Percentiles rank a stretch among this genome's conserved stretches.
Evolutionary conservation across 345 rosid genomes (phyloP).

Genomic region (Schrenkiella parvula): DNA sequence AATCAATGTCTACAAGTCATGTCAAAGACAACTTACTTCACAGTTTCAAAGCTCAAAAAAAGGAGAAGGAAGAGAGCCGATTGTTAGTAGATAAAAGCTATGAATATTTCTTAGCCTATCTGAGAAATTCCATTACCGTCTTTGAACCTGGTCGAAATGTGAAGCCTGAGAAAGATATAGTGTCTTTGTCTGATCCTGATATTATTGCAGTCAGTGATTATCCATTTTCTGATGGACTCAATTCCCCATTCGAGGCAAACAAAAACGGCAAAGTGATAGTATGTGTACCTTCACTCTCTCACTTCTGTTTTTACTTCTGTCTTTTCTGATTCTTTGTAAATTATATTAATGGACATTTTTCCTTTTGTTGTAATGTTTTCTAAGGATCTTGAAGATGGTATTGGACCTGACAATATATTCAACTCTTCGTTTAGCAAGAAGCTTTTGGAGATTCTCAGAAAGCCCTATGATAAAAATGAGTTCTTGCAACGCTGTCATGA

Average conservation of each 20-base stretch:
- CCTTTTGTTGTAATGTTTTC: neutral
- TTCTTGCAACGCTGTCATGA: conserved; percentile 23
- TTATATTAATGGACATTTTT: neutral
- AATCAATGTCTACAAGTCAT: conserved; percentile 12
- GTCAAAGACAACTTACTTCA: conserved; percentile 7
- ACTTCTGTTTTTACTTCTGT: neutral
- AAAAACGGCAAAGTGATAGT: conserved; percentile 28
- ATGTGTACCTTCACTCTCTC: conserved; percentile 15
- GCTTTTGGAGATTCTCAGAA: conserved; percentile 43
- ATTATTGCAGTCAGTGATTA: conserved; percentile 37
- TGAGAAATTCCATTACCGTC: conserved; percentile 12
- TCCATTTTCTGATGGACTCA: conserved; percentile 32
- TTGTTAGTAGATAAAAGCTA: conserved; percentile 32
- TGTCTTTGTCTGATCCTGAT: conserved; percentile 46
- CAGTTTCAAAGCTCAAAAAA: neutral
- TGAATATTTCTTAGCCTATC: conserved; percentile 2
- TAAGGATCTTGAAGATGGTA: conserved; percentile 33
- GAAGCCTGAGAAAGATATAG: conserved; percentile 28
- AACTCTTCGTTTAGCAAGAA: conserved; percentile 43
- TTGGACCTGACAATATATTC: conserved; percentile 4
- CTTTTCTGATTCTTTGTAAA: neutral
- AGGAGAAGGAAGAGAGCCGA: conserved; percentile 5
- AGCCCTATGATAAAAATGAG: conserved; percentile 48
- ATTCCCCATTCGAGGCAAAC: conserved; percentile 38
- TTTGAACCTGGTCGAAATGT: neutral